Evolutionary conservation across 1,284 basidiomycete species (phyloP).

Genomic region (Porodaedalea pini): DNA sequence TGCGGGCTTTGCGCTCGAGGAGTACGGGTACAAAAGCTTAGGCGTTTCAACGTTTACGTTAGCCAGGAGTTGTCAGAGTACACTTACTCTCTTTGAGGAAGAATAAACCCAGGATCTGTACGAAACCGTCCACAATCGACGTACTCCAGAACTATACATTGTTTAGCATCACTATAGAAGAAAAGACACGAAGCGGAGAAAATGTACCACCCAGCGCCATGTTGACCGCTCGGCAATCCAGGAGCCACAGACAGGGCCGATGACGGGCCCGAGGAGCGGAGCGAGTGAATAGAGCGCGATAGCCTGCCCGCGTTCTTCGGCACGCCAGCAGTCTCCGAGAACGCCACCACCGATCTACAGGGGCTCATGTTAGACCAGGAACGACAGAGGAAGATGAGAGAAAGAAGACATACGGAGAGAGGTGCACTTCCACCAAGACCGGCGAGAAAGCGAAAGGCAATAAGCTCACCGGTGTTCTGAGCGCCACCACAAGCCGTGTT

Average conservation of each 20-base stretch:
- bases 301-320: constrained; percentile 66
- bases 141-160: constrained; percentile 43
- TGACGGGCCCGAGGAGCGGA: constrained; percentile 55
- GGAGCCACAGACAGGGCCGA: constrained; percentile 64
- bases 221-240: constrained; percentile 48
- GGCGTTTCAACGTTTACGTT: neutral
- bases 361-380: neutral
- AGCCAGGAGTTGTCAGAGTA: neutral
- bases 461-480: constrained; percentile 50
- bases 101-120: constrained; percentile 40
- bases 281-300: constrained; percentile 69
- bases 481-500: constrained; percentile 67
- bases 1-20: constrained; percentile 41
- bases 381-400: constrained; percentile 1
- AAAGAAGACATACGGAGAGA: constrained; percentile 41
- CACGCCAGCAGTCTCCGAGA: constrained; percentile 65
- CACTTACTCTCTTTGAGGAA: constrained; percentile 43
- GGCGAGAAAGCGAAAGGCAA: constrained; percentile 63
- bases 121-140: constrained; percentile 35
- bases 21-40: constrained; percentile 44
- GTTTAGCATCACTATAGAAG: constrained; percentile 35
- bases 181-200: neutral
- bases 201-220: constrained; percentile 61
- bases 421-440: constrained; percentile 65
- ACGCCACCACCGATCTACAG: constrained; percentile 61